These are phyloP conservation scores for Stylosanthes scabra DNA, from an alignment of 331 rosid genomes.

Conservation along the genomic window DNA sequence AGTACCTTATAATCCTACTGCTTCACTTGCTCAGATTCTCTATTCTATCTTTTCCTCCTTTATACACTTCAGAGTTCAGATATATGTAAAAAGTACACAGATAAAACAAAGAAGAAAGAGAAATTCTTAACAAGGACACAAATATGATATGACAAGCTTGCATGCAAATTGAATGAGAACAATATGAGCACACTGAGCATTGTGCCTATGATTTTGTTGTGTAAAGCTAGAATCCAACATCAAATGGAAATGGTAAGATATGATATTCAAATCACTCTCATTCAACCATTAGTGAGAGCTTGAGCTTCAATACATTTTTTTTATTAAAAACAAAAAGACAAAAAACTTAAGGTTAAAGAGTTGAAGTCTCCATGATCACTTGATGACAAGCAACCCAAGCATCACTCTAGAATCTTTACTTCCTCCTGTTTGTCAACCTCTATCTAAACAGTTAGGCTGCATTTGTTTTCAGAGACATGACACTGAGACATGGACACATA, in stretches of 20 bases:
- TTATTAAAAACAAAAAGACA: no score
- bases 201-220: not conserved
- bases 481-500: no score
- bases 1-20: not conserved
- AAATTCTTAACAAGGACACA: not conserved
- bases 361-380: not conserved
- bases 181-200: not conserved
- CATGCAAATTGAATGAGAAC: no score
- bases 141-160: not conserved
- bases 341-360: not conserved
- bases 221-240: not conserved
- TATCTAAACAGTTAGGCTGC: not conserved
- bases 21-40: no score
- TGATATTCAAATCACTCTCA: not conserved
- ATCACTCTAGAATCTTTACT: not conserved
- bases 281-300: not conserved
- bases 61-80: not conserved
- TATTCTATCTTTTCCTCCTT: not conserved
- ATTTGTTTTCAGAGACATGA: no score
- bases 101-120: not conserved
- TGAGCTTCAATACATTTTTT: not conserved
- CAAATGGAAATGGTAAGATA: not conserved
- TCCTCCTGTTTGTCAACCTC: not conserved
- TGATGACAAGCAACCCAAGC: not conserved
- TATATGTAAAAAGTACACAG: not conserved